phyloP scores from a whole-genome alignment of 257 asterid species.

The Primulina eburnea region DNA sequence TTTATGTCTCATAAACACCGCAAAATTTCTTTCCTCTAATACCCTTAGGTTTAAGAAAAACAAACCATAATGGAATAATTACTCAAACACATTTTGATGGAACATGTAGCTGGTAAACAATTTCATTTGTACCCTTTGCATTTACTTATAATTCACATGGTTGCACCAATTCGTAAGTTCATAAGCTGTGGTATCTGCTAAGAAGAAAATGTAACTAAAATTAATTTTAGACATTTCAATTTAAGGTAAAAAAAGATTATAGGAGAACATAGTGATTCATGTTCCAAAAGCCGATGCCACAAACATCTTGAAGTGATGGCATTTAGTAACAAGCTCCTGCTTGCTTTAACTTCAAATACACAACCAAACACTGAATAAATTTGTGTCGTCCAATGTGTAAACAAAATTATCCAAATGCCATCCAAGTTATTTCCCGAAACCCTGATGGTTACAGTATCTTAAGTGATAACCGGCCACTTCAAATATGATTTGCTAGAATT shows the following conservation, averaged over 20 bases:
- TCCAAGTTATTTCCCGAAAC: neutral
- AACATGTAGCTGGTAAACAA: neutral
- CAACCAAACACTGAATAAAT: neutral
- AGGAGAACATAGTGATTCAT: neutral
- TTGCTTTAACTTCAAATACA: neutral
- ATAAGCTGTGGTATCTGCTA: too few relatives aligned
- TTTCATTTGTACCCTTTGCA: neutral
- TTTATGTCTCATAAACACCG: neutral
- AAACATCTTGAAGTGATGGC: neutral
- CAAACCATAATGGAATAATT: too few relatives aligned
- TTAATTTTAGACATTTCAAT: too few relatives aligned
- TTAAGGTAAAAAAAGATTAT: too few relatives aligned
- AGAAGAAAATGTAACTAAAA: too few relatives aligned
- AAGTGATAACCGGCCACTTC: neutral
- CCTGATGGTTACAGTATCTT: neutral
- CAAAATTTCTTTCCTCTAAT: neutral
- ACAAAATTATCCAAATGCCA: neutral
- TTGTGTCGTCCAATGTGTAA: neutral
- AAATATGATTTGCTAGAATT: slow-evolving; percentile 11
- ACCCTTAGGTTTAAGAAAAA: neutral
- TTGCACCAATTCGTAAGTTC: neutral
- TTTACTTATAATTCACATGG: neutral
- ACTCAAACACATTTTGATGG: neutral
- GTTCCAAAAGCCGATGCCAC: neutral
- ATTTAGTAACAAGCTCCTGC: neutral